Evolutionary conservation across 306 rosid species (phyloP).

Genomic region (Gastrolobium bilobum): DNA sequence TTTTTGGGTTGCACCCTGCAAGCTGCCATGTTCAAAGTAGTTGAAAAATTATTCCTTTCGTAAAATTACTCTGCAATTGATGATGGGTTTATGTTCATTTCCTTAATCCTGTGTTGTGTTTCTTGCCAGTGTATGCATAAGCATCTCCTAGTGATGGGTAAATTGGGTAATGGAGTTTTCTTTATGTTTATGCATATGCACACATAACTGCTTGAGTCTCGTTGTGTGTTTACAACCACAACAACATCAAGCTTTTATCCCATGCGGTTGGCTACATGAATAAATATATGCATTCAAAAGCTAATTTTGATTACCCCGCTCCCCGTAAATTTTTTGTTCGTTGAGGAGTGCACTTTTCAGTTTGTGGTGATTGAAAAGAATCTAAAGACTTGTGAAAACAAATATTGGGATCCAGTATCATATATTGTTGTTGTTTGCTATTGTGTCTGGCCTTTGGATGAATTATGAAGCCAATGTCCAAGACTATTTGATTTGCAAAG

Average conservation of each 20-base stretch:
- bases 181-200: background rate
- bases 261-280: background rate
- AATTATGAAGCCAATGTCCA: conserved; percentile 23
- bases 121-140: background rate
- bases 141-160: background rate
- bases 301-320: background rate
- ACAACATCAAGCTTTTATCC: background rate
- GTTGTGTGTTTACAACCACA: background rate
- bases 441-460: conserved; percentile 17
- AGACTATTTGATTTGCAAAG: conserved; percentile 14
- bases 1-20: background rate
- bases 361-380: conserved; percentile 42
- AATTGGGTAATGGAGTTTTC: background rate
- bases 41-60: conserved; percentile 16
- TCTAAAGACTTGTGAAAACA: conserved; percentile 3
- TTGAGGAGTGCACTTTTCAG: conserved; percentile 24
- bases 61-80: background rate
- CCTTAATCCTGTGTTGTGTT: background rate
- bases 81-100: conserved; percentile 30
- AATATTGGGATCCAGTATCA: conserved; percentile 25
- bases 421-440: background rate
- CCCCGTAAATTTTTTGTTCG: conserved; percentile 21
- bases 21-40: conserved; percentile 9
- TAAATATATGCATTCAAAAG: background rate
- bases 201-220: background rate